Evolutionary conservation across 2,329 filamentous ascomycete species (phyloP).

Genomic region (Fusarium duplospermum): DNA sequence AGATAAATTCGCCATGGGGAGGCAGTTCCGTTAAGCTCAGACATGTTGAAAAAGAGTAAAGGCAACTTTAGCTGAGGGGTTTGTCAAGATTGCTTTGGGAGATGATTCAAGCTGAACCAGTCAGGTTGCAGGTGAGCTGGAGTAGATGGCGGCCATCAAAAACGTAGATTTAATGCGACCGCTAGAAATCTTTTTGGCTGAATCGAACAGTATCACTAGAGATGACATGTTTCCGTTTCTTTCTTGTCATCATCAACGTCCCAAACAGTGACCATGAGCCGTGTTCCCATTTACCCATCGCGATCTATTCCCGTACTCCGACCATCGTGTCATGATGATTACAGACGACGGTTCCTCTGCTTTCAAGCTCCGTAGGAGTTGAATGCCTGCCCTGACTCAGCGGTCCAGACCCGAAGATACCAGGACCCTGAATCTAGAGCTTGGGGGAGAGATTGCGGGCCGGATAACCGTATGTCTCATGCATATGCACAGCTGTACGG

Average conservation of each 20-base stretch:
- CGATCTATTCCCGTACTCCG: constrained; percentile 13
- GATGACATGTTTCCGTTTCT: too few species aligned
- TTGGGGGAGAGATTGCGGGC: neutral
- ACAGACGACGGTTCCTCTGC: neutral
- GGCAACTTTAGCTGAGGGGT: too few species aligned
- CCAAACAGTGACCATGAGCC: too few species aligned
- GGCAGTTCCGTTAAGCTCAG: neutral
- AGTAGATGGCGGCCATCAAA: too few species aligned
- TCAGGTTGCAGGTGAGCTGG: too few species aligned
- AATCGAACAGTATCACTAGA: too few species aligned
- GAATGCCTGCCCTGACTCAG: neutral
- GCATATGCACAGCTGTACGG: neutral
- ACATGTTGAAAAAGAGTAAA: constrained; percentile 2
- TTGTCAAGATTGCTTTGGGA: too few species aligned
- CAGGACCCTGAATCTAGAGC: neutral
- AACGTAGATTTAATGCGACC: too few species aligned
- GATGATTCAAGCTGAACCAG: too few species aligned
- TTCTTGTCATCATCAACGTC: too few species aligned
- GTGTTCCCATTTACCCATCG: constrained; percentile 21
- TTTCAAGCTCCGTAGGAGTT: neutral
- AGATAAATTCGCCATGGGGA: constrained; percentile 14
- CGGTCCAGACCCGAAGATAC: neutral
- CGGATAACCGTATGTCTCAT: neutral
- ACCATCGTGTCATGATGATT: neutral
- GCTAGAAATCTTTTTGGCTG: too few species aligned